These are phyloP conservation scores for Hericium rajendrae DNA, from an alignment of 768 basidiomycete genomes.

Conservation along the genomic window DNA sequence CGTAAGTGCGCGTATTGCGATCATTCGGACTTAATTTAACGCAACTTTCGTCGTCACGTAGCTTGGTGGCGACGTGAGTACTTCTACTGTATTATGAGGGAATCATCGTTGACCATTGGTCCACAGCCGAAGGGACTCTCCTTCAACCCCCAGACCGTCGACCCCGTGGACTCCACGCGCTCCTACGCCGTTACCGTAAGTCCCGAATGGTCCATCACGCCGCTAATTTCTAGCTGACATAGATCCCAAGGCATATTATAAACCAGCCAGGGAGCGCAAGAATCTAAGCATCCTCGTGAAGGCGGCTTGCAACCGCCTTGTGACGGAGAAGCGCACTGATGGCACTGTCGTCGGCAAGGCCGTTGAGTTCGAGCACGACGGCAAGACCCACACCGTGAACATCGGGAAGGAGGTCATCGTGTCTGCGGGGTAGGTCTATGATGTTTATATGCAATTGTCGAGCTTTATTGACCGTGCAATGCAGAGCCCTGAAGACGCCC, in stretches of 20 bases:
- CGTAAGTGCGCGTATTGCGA: not conserved
- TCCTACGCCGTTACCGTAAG: not conserved
- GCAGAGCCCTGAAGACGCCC: slow-evolving; percentile 10
- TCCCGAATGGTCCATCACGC: not conserved
- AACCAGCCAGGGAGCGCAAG: not conserved
- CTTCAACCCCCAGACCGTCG: not conserved
- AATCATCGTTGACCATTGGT: not conserved
- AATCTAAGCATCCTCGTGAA: not conserved
- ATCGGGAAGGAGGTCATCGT: slow-evolving; percentile 8
- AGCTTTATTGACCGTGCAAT: too few relatives aligned
- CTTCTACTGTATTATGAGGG: too few relatives aligned
- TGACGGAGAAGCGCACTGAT: not conserved
- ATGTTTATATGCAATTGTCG: too few relatives aligned
- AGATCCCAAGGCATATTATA: not conserved
- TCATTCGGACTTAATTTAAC: not conserved
- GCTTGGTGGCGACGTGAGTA: not conserved
- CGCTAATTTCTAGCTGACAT: not conserved
- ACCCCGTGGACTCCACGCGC: not conserved
- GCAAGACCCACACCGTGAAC: slow-evolving; percentile 3
- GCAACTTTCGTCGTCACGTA: not conserved
- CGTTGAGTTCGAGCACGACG: slow-evolving; percentile 7
- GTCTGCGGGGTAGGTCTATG: slow-evolving; percentile 7
- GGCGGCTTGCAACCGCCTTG: not conserved
- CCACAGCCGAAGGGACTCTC: not conserved
- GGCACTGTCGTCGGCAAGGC: not conserved